phyloP scores from a whole-genome alignment of 345 rosid species.

The thale cress (Arabidopsis thaliana) region TAIR10.1 NC_003070.9:962501-963000 shows the following conservation, averaged over 20 bases:
- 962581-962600: conserved; percentile 39
- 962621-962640: conserved; percentile 37
- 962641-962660: conserved; percentile 38
- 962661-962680: conserved; percentile 36
- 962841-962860: conserved; percentile 37
- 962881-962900: conserved; percentile 41
- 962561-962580: conserved; percentile 33
- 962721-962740: conserved; percentile 40
- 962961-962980: conserved; percentile 43
- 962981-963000: conserved; percentile 35
- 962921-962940: conserved; percentile 38
- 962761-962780: conserved; percentile 41
- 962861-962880: conserved; percentile 36
- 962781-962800: conserved; percentile 48
- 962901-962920: conserved; percentile 36
- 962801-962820: conserved; percentile 34
- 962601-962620: conserved; percentile 40
- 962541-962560: conserved; percentile 32
- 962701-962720: conserved; percentile 30
- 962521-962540: conserved; percentile 36
- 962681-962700: conserved; percentile 36
- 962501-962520: conserved; percentile 31
- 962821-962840: conserved; percentile 42
- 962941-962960: conserved; percentile 40
- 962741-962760: conserved; percentile 40